phyloP scores from a whole-genome alignment of 805 yeast species.

The Ogataea populi-albae region DNA sequence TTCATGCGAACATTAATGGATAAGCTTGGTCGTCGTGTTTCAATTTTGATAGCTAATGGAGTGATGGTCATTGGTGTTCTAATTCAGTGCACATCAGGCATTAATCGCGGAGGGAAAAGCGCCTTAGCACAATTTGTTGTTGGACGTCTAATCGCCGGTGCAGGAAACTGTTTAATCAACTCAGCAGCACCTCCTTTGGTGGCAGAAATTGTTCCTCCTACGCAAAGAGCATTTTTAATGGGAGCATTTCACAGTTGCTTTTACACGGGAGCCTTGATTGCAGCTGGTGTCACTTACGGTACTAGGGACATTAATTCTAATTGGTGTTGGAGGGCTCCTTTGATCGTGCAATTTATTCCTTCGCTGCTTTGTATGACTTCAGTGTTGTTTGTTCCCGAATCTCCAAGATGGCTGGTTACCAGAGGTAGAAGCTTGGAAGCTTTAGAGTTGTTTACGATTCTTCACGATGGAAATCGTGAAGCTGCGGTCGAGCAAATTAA shows the following conservation, averaged over 20 bases:
- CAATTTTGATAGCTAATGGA: slow-evolving; percentile 47
- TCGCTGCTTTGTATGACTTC: slow-evolving; percentile 5
- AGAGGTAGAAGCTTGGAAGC: slow-evolving; percentile 34
- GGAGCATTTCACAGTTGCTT: slow-evolving; percentile 46
- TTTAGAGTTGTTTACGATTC: slow-evolving; percentile 27
- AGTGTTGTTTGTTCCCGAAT: slow-evolving; percentile 35
- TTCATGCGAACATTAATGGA: slow-evolving; percentile 6
- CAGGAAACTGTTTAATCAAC: slow-evolving; percentile 39
- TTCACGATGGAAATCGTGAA: slow-evolving; percentile 33
- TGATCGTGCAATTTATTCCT: slow-evolving; percentile 37
- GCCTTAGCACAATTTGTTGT: slow-evolving; percentile 34
- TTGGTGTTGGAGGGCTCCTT: slow-evolving; percentile 52
- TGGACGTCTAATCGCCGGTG: slow-evolving; percentile 44
- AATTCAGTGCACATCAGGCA: slow-evolving; percentile 39
- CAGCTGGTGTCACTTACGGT: slow-evolving; percentile 44
- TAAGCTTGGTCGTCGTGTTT: slow-evolving; percentile 53
- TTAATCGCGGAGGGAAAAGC: slow-evolving; percentile 26
- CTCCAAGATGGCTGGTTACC: slow-evolving; percentile 38
- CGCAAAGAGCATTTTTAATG: slow-evolving; percentile 37
- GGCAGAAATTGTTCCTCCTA: slow-evolving; percentile 46
- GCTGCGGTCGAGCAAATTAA: slow-evolving; percentile 31
- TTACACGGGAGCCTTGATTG: slow-evolving; percentile 43
- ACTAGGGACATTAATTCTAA: slow-evolving; percentile 36
- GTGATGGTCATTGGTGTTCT: slow-evolving; percentile 53
- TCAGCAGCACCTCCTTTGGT: slow-evolving; percentile 45